Percentiles rank a stretch among this genome's conserved stretches.
Conservation (phyloP, 1,284 basidiomycete genomes). For the Rhizopogon hawkerae region DNA sequence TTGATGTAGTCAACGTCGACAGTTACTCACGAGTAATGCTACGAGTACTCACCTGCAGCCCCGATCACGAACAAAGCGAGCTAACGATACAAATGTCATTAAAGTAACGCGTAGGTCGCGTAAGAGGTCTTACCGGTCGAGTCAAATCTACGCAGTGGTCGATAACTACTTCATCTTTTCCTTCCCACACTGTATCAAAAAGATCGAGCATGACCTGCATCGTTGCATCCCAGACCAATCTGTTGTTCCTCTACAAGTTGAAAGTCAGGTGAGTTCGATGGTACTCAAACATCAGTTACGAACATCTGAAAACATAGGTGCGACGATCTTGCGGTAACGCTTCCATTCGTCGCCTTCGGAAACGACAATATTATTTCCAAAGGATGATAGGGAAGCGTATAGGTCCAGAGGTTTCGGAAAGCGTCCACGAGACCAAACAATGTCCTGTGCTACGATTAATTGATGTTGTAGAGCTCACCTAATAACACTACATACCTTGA, state of each 20-base stretch:
- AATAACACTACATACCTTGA: slow-evolving; percentile 5
- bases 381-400: slow-evolving; percentile 29
- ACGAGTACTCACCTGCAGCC: slow-evolving; percentile 34
- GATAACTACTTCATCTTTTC: slow-evolving; percentile 10
- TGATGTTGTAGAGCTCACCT: background rate
- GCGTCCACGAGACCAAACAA: slow-evolving; percentile 18
- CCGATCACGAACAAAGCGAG: slow-evolving; percentile 51
- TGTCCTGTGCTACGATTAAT: slow-evolving; percentile 14
- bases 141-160: slow-evolving; percentile 16
- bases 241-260: slow-evolving; percentile 15
- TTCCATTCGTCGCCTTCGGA: slow-evolving; percentile 58
- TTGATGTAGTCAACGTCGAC: background rate
- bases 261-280: background rate
- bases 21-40: background rate
- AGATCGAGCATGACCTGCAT: slow-evolving; percentile 17
- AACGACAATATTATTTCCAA: slow-evolving; percentile 48
- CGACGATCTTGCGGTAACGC: slow-evolving; percentile 42
- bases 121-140: slow-evolving; percentile 5
- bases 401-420: slow-evolving; percentile 30
- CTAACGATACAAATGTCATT: slow-evolving; percentile 22
- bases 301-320: slow-evolving; percentile 36
- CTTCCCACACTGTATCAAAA: slow-evolving; percentile 16
- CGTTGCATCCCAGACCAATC: slow-evolving; percentile 13
- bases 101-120: background rate
- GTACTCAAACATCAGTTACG: slow-evolving; percentile 11